A percentile compares a stretch with the other conserved stretches of the same genome.
Evolutionary conservation across 208 protist species (phyloP).

Genomic region (Phytomonas sp.): DNA sequence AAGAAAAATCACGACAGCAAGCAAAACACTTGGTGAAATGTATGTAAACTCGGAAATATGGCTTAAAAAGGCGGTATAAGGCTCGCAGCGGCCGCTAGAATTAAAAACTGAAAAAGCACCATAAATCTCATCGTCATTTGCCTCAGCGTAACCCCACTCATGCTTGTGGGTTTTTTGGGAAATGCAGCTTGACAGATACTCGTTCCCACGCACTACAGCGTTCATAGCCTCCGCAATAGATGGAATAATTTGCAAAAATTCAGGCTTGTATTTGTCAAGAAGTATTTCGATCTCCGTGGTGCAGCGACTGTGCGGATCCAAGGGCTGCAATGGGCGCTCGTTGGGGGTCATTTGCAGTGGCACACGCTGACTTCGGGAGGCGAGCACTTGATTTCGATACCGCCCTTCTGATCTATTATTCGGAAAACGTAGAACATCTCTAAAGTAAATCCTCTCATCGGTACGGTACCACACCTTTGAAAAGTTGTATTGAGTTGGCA

Average conservation of each 20-base stretch:
- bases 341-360: conserved; percentile 53
- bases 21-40: conserved; percentile 66
- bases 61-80: conserved; percentile 25
- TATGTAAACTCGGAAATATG: conserved; percentile 65
- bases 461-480: conserved; percentile 22
- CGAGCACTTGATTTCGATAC: conserved; percentile 24
- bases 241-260: conserved; percentile 76
- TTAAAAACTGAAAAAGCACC: conserved; percentile 21
- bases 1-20: conserved; percentile 71
- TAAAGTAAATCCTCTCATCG: conserved; percentile 34
- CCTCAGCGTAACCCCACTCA: conserved; percentile 12
- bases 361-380: conserved; percentile 24
- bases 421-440: conserved; percentile 30
- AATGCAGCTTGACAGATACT: conserved; percentile 13
- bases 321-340: conserved; percentile 46
- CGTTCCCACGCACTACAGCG: conserved; percentile 37
- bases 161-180: neutral
- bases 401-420: conserved; percentile 18
- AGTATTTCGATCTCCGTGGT: conserved; percentile 71
- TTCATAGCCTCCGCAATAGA: conserved; percentile 58
- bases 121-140: conserved; percentile 1
- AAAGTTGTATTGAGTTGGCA: conserved; percentile 40
- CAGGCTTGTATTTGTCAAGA: conserved; percentile 67
- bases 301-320: conserved; percentile 1
- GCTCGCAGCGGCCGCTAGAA: conserved; percentile 13